phyloP scores from a whole-genome alignment of 2,329 filamentous ascomycete species.

The Scedosporium aurantiacum region DNA sequence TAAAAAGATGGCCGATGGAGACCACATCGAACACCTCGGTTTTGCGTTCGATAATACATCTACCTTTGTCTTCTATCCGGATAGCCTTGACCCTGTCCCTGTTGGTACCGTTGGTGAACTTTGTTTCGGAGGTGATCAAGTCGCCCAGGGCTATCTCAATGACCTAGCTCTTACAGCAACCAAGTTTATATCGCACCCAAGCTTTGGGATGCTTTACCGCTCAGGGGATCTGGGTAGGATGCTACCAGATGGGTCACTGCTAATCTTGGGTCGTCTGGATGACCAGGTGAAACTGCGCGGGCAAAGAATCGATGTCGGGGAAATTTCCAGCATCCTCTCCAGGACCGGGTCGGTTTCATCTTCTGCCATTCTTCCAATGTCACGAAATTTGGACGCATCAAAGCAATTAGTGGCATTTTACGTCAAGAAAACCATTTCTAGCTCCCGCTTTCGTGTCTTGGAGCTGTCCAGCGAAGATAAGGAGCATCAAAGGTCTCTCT shows the following conservation, averaged over 20 bases:
- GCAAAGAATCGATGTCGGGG: constrained; percentile 66
- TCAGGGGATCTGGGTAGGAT: constrained; percentile 76
- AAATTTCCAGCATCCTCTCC: constrained; percentile 53
- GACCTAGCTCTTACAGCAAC: constrained; percentile 47
- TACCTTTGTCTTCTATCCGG: constrained; percentile 46
- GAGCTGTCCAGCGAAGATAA: constrained; percentile 9
- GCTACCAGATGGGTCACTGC: constrained; percentile 62
- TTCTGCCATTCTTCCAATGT: constrained; percentile 52
- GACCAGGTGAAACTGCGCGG: constrained; percentile 76
- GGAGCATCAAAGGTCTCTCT: constrained; percentile 28
- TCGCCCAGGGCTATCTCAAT: constrained; percentile 64
- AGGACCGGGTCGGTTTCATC: constrained; percentile 41
- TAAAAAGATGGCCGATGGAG: constrained; percentile 44
- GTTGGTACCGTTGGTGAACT: constrained; percentile 68
- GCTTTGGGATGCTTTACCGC: constrained; percentile 64
- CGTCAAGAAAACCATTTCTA: constrained; percentile 23
- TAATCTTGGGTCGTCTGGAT: constrained; percentile 63
- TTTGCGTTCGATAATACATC: constrained; percentile 66
- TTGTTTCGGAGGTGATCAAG: constrained; percentile 77
- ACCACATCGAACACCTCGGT: constrained; percentile 68
- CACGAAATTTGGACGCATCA: constrained; percentile 21
- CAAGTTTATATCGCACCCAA: constrained; percentile 59
- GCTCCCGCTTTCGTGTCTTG: constrained; percentile 23
- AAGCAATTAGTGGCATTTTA: constrained; percentile 61
- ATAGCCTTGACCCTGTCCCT: constrained; percentile 44